Evolutionary conservation across 2,329 filamentous ascomycete genomes (phyloP).

Genomic region (Talaromyces amestolkiae): DNA sequence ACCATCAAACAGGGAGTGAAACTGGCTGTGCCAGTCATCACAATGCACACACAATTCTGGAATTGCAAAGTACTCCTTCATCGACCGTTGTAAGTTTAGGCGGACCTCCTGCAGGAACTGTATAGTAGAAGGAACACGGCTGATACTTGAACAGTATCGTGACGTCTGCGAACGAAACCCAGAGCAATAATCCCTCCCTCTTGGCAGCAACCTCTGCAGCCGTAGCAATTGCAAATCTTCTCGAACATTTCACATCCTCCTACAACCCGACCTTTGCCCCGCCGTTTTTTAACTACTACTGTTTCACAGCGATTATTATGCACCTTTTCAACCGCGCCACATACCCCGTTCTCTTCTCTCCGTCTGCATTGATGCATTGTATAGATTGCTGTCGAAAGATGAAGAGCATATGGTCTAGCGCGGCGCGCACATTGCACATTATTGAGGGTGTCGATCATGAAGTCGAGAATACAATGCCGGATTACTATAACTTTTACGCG

Average conservation of each 20-base stretch:
- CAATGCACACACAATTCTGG: not conserved
- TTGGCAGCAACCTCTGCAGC: not conserved
- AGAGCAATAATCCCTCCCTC: not conserved
- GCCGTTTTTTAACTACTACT: slow-evolving; percentile 20
- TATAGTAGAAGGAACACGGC: not conserved
- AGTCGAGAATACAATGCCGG: slow-evolving; percentile 12
- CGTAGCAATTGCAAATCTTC: slow-evolving; percentile 1
- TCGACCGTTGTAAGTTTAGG: not conserved
- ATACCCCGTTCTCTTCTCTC: slow-evolving; percentile 19
- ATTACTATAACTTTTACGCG: not conserved
- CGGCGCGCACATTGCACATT: slow-evolving; percentile 17
- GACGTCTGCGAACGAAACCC: not conserved
- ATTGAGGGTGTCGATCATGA: slow-evolving; percentile 20
- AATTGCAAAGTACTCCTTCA: slow-evolving; percentile 6
- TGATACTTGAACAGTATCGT: not conserved
- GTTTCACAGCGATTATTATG: slow-evolving; percentile 19
- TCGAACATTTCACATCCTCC: slow-evolving; percentile 20
- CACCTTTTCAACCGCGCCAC: slow-evolving; percentile 19
- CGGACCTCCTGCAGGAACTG: not conserved
- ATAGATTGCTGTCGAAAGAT: slow-evolving; percentile 20
- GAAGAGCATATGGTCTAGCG: slow-evolving; percentile 20
- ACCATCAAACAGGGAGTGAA: not conserved
- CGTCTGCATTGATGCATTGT: slow-evolving; percentile 18
- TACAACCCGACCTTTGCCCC: slow-evolving; percentile 17
- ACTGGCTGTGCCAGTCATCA: not conserved